These are phyloP conservation scores for Fraxinus greggii DNA, from an alignment of 305 asterid genomes.

Conservation along the genomic window DNA sequence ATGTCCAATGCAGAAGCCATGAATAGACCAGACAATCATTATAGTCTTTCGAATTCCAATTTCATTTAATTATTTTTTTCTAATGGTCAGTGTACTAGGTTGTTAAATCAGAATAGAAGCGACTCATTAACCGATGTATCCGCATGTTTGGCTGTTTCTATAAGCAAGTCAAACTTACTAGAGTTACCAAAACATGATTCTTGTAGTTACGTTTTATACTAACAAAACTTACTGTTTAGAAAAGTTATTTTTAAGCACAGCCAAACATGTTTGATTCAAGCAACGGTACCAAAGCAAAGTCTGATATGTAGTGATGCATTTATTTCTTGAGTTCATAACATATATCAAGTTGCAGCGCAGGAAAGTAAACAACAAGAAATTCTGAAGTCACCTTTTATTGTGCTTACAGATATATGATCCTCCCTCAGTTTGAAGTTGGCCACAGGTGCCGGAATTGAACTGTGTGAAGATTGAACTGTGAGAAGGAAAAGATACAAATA, in stretches of 20 bases:
- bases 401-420: slow-evolving; percentile 79
- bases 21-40: background rate
- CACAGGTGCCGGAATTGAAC: slow-evolving; percentile 75
- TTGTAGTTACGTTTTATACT: background rate
- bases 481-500: slow-evolving; percentile 24
- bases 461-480: slow-evolving; percentile 71
- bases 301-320: background rate
- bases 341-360: slow-evolving; percentile 2
- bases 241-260: background rate
- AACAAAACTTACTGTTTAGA: background rate
- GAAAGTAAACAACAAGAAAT: background rate
- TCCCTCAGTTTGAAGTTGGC: slow-evolving; percentile 76
- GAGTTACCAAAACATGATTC: background rate
- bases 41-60: background rate
- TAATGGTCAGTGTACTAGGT: background rate
- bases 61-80: background rate
- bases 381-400: slow-evolving; percentile 66
- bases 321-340: background rate
- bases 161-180: background rate
- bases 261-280: slow-evolving; percentile 3
- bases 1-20: background rate
- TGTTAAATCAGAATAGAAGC: background rate
- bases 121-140: background rate
- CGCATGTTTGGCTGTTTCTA: background rate
- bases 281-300: background rate